Evolutionary conservation across 768 basidiomycete species (phyloP), one percentile per base, ranked within the genome.

Genomic region (Suillus cothurnatus): DNA sequence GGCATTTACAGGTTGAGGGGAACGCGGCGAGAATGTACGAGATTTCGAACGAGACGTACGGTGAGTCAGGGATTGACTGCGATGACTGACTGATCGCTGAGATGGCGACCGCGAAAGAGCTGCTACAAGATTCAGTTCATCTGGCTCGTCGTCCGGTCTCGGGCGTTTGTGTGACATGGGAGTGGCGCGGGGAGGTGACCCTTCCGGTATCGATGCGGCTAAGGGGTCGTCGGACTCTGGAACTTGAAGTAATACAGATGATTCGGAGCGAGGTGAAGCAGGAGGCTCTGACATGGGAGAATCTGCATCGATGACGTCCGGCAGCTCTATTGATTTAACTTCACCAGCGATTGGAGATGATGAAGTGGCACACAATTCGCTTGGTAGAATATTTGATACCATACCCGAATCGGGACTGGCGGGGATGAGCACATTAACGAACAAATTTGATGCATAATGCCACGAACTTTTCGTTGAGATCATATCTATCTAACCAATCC

Each of bases 401-500:
- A 74, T 78, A 47, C 82, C 81, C 39, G 75, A 76, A 59, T 82
- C 80, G 6, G 75, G 77, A 69, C 84, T 85, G 62, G 52, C 38
- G 67, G 68, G 68, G 41, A 61, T 62, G 41, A 63, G 59, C 28
- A 52, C 41, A 32, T 61, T 49, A 56, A 36, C 41, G 58, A 63
- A 23, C 39, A 52, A 63, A 47, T 66, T 55, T n/a, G 38, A 34
- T 32, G 45, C 34, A 49, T 39, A 52, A 58, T 36, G 64, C 43
- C 57, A 77, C 81, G 71, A 72, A 89, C 87, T 81, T 73, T 67
- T 84, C 82, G 45, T 71, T 68, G 39, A 92, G 72, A 74, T 89
- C 84, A 69, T 85, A 86, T 72, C 80, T 80, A 53, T 84, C 81
- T 64, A 91, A 72, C 71, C 90, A 92, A 34, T 71, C 74, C 43